Base-by-base conservation (phyloP, 805 yeast species). In the Allodekkera sacchari region DNA sequence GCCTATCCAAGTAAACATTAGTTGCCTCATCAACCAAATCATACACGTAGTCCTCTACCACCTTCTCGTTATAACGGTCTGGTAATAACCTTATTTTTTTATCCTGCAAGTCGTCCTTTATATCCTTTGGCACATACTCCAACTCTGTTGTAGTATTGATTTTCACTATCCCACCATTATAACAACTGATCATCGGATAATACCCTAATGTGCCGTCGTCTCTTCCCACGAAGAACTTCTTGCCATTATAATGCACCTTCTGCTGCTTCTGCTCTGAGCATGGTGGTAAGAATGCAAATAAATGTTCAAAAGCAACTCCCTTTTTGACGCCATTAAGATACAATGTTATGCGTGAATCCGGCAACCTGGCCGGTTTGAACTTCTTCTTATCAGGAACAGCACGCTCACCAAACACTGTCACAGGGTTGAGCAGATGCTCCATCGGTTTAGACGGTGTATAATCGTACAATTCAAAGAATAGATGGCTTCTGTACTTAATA, bases 191-290 rank as follows among this genome's bases (percentile, higher is more conserved):
- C 61, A 87, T 83, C 2, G 98, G 97, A 56, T 77, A 92, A 52
- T 92, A 92, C 0, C 97, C 98, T 33, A 85, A 57, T 26, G 74
- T 61, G 1, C 95, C 95, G 50, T 92, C 96, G 51, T 92, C 94
- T 10, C 45, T 72, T 47, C 50, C 64, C 43, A 47, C 38, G 7
- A 33, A 33, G 24, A 52, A 42, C 4, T 30, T 25, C 4, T 32
- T 31, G 13, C 37, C 32, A 7, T 36, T 34, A 4, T 33, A 18
- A 22, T 24, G 22, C 22, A 38, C 32, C 52, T 42, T 33, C 38
- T 59, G 58, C 33, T 59, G 59, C 27, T 59, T 61, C 27, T 68
- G 55, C 38, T 72, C 77, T 25, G 88, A 72, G 35, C 77, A 66
- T 3, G 94, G 88, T 1, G 96, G 95, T 30, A 82, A 54, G 47